Conservation (phyloP, 139 green algal genomes). For the Eudorina sp. region DNA sequence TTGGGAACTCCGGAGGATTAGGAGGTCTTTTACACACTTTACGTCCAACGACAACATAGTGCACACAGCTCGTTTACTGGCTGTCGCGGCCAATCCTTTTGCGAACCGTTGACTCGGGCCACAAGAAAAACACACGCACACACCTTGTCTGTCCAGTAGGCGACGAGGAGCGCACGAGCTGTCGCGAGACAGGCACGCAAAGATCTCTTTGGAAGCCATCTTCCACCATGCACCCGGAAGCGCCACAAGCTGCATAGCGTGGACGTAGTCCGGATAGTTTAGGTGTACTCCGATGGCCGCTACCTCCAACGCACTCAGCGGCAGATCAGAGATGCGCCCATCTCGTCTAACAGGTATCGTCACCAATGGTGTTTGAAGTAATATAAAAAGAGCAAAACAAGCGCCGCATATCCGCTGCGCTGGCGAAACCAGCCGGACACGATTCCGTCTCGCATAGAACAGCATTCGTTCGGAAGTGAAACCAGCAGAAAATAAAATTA, state of each 20-base stretch:
- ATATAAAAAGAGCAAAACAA: slow-evolving; percentile 8
- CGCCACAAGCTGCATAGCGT: background rate
- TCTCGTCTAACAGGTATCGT: background rate
- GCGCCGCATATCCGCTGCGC: background rate
- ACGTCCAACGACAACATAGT: too few relatives aligned
- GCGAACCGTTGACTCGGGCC: too few relatives aligned
- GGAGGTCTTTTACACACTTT: too few relatives aligned
- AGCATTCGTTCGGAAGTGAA: too few relatives aligned
- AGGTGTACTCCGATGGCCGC: background rate
- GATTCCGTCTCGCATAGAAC: background rate
- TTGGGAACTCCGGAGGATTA: too few relatives aligned
- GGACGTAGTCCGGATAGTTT: background rate
- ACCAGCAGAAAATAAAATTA: too few relatives aligned
- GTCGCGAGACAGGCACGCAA: background rate
- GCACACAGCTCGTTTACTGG: too few relatives aligned
- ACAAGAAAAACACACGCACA: too few relatives aligned
- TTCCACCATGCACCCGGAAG: slow-evolving; percentile 27
- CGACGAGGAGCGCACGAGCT: background rate
- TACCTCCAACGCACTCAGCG: background rate
- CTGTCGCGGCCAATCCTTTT: too few relatives aligned
- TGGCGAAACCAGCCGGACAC: background rate
- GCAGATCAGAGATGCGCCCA: background rate
- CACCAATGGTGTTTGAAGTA: slow-evolving; percentile 26
- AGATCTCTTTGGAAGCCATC: background rate
- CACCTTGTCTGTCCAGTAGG: background rate